Evolutionary conservation across 1,284 basidiomycete species (phyloP).

Genomic region (Polyporus tsugae): DNA sequence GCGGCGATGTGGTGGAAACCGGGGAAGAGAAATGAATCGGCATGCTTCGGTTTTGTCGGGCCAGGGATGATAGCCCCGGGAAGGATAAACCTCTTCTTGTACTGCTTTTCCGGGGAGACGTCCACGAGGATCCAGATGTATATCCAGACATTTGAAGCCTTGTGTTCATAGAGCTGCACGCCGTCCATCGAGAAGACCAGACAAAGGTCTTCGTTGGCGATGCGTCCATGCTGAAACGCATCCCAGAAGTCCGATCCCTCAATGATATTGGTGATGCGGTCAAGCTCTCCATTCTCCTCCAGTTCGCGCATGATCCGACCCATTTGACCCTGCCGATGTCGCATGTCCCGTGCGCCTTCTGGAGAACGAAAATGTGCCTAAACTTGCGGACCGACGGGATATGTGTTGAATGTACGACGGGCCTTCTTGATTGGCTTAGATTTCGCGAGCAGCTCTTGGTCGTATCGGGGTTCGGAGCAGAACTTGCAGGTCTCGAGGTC

Average conservation of each 20-base stretch:
- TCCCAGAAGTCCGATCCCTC: no score
- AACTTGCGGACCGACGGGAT: slow-evolving; percentile 38
- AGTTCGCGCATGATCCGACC: neutral
- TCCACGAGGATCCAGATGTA: slow-evolving; percentile 40
- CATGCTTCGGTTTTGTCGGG: slow-evolving; percentile 35
- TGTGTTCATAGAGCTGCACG: slow-evolving; percentile 41
- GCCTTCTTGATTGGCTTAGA: neutral
- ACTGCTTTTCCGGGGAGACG: slow-evolving; percentile 28
- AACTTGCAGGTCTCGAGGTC: neutral
- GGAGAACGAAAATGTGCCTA: slow-evolving; percentile 21
- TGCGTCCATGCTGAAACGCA: no score
- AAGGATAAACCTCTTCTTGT: slow-evolving; percentile 38
- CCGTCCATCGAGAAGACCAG: slow-evolving; percentile 41
- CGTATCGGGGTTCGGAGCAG: neutral
- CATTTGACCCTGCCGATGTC: neutral
- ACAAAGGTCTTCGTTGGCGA: slow-evolving; percentile 24
- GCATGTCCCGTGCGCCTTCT: slow-evolving; percentile 18
- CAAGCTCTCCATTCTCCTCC: no score
- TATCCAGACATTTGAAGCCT: slow-evolving; percentile 40
- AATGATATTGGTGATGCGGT: no score
- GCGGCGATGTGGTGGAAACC: slow-evolving; percentile 36
- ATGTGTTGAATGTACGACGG: slow-evolving; percentile 26
- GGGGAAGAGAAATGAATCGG: slow-evolving; percentile 36
- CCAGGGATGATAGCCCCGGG: slow-evolving; percentile 37
- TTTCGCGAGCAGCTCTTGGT: no score